phyloP scores from a whole-genome alignment of 1,284 basidiomycete genomes.

The Microbotryum silenes-acaulis region DNA sequence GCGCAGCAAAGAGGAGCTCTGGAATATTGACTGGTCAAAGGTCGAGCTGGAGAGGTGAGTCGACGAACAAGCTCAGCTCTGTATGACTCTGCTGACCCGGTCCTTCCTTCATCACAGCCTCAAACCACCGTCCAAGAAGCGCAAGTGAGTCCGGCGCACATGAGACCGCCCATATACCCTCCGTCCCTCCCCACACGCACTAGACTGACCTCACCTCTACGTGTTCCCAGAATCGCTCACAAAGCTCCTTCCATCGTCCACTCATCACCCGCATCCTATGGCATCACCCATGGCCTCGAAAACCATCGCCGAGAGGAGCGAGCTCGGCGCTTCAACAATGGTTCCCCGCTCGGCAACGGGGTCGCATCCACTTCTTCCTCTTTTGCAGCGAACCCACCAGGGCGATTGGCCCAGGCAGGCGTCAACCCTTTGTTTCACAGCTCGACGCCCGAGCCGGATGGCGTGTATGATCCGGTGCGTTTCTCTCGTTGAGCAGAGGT shows the following conservation, averaged over 20 bases:
- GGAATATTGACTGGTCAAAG: constrained; percentile 79
- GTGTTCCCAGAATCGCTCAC: neutral
- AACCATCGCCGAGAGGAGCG: constrained; percentile 36
- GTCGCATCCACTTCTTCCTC: neutral
- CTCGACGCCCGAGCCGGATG: constrained; percentile 30
- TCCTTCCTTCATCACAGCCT: constrained; percentile 47
- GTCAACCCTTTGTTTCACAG: too few relatives aligned
- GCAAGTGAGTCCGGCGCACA: constrained; percentile 46
- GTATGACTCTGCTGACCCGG: constrained; percentile 13
- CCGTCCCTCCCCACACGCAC: neutral
- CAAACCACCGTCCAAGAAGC: constrained; percentile 53
- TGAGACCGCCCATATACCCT: neutral
- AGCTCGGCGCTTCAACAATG: constrained; percentile 18
- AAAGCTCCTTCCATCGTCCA: constrained; percentile 10
- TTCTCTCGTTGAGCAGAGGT: neutral
- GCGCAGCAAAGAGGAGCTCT: constrained; percentile 56
- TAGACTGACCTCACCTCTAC: neutral
- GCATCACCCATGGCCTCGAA: constrained; percentile 19
- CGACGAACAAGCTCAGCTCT: constrained; percentile 6
- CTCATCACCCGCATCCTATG: constrained; percentile 20
- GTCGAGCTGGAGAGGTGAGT: constrained; percentile 69
- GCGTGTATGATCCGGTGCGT: constrained; percentile 46
- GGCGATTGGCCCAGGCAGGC: too few relatives aligned
- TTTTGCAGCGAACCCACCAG: neutral
- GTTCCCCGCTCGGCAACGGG: neutral